phyloP scores from a whole-genome alignment of 2,329 filamentous ascomycete species.

The Alternaria rosae region DNA sequence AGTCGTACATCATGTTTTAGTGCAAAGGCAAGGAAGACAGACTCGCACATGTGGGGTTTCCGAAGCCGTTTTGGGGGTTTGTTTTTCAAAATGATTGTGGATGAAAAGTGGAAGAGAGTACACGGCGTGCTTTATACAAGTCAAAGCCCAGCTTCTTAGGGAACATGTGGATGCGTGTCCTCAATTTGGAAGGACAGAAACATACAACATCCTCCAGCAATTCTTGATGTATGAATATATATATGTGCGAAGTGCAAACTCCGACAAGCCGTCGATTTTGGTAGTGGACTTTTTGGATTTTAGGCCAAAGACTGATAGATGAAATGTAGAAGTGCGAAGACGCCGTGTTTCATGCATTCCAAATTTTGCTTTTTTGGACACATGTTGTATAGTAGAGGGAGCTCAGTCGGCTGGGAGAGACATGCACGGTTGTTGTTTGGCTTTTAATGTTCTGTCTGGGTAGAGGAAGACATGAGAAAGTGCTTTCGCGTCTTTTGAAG shows the following conservation, averaged over 20 bases:
- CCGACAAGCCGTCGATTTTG: background rate
- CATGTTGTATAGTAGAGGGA: background rate
- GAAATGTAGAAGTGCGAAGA: background rate
- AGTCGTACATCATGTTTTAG: background rate
- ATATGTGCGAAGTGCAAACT: background rate
- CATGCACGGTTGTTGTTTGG: too few relatives aligned
- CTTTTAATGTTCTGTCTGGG: background rate
- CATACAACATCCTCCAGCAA: too few relatives aligned
- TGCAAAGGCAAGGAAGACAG: background rate
- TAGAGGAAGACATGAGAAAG: background rate
- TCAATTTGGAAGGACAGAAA: too few relatives aligned
- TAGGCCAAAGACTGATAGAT: background rate
- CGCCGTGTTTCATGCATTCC: too few relatives aligned
- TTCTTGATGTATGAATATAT: too few relatives aligned
- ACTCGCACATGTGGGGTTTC: too few relatives aligned
- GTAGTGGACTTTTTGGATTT: background rate
- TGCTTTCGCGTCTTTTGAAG: fast-evolving
- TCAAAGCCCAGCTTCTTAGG: background rate
- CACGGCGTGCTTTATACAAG: background rate
- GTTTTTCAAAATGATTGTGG: background rate
- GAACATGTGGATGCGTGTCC: too few relatives aligned
- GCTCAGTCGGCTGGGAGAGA: background rate
- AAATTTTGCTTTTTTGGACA: too few relatives aligned
- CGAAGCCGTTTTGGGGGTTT: too few relatives aligned
- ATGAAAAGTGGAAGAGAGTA: background rate